Base-by-base conservation (phyloP, 169 alveolate genomes). In the Theileria parva region DNA sequence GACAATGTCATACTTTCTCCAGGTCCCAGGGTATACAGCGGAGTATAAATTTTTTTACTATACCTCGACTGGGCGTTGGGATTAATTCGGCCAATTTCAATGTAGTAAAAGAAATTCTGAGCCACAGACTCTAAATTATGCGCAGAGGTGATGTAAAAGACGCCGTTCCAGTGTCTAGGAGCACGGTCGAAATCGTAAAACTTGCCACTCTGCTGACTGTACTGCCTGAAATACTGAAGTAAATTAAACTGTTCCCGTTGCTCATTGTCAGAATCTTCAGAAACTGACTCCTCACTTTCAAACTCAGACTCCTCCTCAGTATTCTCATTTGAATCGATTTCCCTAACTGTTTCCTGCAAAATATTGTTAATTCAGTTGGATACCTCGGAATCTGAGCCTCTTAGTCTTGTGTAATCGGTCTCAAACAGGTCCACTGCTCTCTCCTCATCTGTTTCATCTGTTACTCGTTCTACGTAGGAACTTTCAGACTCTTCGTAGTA, bases 31-130 rank as follows among this genome's bases (percentile, higher is more conserved):
- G 90, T 75, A 61, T 84, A 91, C 15, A 83, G 88, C 13, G 93
- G 94, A 48, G 94, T 91, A 74, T 91, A 91, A 64, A 86, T 75
- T 30, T 74, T 73, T 39, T 70, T 79, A 21, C 87, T 65, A 64
- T 85, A 55, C 6, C 83, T 73, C 0, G 86, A 61, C 25, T 51
- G 13, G 9, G 70, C 66, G 28, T 63, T 55, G 0, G 67, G 81
- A 65, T 80, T 74, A 28, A 83, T 73, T 34, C 77, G 89, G 30
- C 78, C 63, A 12, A 83, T 80, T 12, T 60, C 61, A 75, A 83
- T 83, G 37, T 77, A 83, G 76, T 83, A 83, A 68, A 83, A 83
- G 80, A 28, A 83, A 25, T 48, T 25, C 61, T 83, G 89, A n/a
- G 79, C 70, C 17, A 66, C 66, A 27, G 76, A 75, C 73, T 83